phyloP scores from a whole-genome alignment of 2,329 filamentous ascomycete genomes.

The Xylariaceae sp. region DNA sequence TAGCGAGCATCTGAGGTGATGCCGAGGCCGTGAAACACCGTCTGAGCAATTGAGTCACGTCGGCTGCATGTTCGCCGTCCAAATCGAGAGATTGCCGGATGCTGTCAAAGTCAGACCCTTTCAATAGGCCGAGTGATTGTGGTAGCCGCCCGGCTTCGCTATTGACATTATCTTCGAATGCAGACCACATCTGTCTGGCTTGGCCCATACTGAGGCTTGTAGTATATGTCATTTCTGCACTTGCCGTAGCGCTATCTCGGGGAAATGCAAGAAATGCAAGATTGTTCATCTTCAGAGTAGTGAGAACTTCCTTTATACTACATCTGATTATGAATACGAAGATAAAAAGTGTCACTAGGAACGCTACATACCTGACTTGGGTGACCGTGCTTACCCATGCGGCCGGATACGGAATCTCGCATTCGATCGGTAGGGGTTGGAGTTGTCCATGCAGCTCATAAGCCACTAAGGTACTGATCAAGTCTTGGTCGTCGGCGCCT shows the following conservation, averaged over 20 bases:
- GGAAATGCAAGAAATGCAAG: background rate
- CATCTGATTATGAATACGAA: background rate
- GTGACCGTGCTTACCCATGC: background rate
- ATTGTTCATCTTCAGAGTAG: background rate
- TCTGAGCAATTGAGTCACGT: background rate
- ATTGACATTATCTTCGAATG: background rate
- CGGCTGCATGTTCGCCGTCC: too few relatives aligned
- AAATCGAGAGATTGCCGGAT: too few relatives aligned
- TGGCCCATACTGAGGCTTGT: background rate
- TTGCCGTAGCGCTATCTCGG: background rate
- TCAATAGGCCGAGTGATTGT: background rate
- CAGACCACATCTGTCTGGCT: background rate
- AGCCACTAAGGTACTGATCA: background rate
- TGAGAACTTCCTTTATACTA: background rate
- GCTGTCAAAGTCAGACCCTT: background rate
- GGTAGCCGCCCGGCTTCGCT: background rate
- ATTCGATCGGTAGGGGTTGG: background rate
- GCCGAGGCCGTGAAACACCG: background rate
- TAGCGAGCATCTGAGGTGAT: background rate
- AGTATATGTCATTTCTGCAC: background rate
- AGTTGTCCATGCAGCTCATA: background rate
- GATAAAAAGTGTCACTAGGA: background rate
- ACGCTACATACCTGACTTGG: background rate
- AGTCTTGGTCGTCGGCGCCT: background rate
- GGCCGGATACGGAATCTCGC: background rate